phyloP scores from a whole-genome alignment of 257 asterid species.

The Nicotiana undulata region DNA sequence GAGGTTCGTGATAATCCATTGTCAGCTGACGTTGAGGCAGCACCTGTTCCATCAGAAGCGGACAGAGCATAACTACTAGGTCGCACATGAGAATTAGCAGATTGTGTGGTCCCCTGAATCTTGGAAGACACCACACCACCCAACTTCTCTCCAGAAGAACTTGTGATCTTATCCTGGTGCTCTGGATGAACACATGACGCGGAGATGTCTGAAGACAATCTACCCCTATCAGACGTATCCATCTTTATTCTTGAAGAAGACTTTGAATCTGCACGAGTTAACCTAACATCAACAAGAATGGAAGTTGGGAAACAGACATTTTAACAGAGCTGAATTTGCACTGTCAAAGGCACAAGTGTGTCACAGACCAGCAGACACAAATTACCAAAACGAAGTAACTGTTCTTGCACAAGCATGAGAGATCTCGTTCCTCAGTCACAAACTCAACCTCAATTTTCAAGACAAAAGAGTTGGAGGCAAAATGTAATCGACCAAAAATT shows the following conservation, averaged over 20 bases:
- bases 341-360: neutral
- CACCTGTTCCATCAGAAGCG: slow-evolving; percentile 64
- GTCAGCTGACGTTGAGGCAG: slow-evolving; percentile 33
- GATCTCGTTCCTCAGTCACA: neutral
- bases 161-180: slow-evolving; percentile 36
- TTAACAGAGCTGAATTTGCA: neutral
- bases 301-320: neutral
- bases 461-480: neutral
- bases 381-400: neutral
- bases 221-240: slow-evolving; percentile 42
- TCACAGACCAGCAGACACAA: neutral
- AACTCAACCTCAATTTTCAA: neutral
- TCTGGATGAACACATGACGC: slow-evolving; percentile 52
- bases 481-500: neutral
- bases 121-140: neutral
- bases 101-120: slow-evolving; percentile 18
- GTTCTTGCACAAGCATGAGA: neutral
- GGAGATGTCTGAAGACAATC: slow-evolving; percentile 57
- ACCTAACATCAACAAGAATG: neutral
- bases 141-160: slow-evolving; percentile 1
- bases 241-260: slow-evolving; percentile 18
- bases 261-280: neutral
- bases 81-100: slow-evolving; percentile 27
- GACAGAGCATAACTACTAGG: slow-evolving; percentile 61
- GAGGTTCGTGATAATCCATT: slow-evolving; percentile 76